Base-by-base conservation (phyloP, 768 basidiomycete species). In the Tylopilus subfusipes region DNA sequence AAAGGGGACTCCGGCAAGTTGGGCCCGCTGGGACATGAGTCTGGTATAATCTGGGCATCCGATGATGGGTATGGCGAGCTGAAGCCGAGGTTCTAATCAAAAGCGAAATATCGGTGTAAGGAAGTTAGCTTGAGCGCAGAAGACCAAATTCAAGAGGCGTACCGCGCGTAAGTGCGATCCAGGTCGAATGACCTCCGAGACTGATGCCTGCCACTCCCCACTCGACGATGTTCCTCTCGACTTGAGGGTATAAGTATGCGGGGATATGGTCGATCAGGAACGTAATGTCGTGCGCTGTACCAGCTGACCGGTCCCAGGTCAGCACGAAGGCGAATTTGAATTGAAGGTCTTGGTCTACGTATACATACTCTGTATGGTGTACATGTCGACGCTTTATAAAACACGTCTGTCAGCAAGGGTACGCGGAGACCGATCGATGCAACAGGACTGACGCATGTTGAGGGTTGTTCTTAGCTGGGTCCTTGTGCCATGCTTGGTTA, bases 131-230 rank as follows among this genome's bases (percentile, higher is more conserved):
- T 19, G 2, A 13, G 16, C 12, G 13, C 22, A 19, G 39, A n/a
- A n/a, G n/a, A n/a, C 22, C 25, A 18, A 18, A n/a, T 39, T 22
- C 19, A 5, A 34, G 24, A 16, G 11, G 46, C 66, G 16, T 65
- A 74, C 79, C 78, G 58, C 74, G 73, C 21, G 78, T 64, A 33
- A 91, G 77, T 2, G 78, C 73, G 29, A 88, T 77, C 92, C 93
- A 95, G 0, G 88, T 77, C 0, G 90, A 78, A 66, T 97, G 92
- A 0, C 92, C 93, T 1, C 93, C 93, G 1, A 97, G 80, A 56
- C 87, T 90, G 60, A 87, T 77, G 0, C 93, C 93, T 0, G 82
- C 78, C 4, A 88, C 75, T 12, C 83, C 82, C 85, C 87, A 97
- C 52, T 82, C 77, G 7, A 72, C 76, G 34, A 95, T 78, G 14